Conservation (phyloP, 2,329 filamentous ascomycete genomes). For the Apiospora sp. region DNA sequence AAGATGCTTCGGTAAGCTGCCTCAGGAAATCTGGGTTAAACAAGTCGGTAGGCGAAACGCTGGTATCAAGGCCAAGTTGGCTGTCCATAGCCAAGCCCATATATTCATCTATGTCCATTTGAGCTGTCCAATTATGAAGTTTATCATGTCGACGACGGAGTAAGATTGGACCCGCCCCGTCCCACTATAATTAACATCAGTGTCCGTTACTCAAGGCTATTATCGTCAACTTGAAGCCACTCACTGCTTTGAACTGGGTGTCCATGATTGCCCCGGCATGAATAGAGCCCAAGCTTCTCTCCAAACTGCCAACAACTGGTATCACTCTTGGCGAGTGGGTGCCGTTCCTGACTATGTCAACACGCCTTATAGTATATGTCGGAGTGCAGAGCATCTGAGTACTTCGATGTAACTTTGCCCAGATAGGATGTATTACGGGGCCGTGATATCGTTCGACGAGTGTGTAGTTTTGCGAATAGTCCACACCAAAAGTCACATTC, state of each 20-base stretch:
- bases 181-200: not conserved
- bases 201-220: not conserved
- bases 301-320: not conserved
- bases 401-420: not conserved
- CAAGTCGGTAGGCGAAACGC: not conserved
- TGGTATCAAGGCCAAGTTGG: not conserved
- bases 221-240: not conserved
- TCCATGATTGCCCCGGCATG: slow-evolving; percentile 3
- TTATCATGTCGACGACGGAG: no score
- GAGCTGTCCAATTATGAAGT: not conserved
- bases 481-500: not conserved
- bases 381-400: slow-evolving; percentile 12
- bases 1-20: slow-evolving; percentile 42
- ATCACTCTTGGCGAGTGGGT: not conserved
- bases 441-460: no score
- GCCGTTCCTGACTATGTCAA: not conserved
- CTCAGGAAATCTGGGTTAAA: slow-evolving; percentile 37
- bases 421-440: not conserved
- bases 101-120: not conserved
- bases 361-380: slow-evolving; percentile 2
- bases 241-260: not conserved
- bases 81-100: slow-evolving; percentile 7
- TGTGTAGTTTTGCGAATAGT: no score
- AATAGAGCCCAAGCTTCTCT: not conserved
- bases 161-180: no score